Conservation (phyloP, 164 flowering plant genomes). For the Chimonanthus praecox region DNA sequence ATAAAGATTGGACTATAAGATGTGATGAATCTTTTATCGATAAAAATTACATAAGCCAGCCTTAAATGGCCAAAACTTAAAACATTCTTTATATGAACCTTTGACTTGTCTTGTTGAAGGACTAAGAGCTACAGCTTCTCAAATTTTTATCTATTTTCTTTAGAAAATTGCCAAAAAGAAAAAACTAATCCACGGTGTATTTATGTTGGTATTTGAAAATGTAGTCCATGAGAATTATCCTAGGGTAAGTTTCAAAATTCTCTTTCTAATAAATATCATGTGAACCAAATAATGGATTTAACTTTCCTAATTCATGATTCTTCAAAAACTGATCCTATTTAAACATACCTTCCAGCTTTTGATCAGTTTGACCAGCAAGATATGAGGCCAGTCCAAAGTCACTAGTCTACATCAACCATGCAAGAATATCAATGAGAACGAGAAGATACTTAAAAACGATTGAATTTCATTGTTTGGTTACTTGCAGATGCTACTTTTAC, state of each 20-base stretch:
- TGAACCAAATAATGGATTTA: not conserved
- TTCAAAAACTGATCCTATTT: not conserved
- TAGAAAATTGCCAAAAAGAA: not conserved
- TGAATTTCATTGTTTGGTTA: not conserved
- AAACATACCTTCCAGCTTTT: constrained; percentile 62
- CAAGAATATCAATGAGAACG: not conserved
- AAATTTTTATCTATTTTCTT: not conserved
- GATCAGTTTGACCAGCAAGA: constrained; percentile 66
- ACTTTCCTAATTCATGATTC: not conserved
- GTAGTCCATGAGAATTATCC: too few relatives aligned
- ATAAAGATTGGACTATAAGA: too few relatives aligned
- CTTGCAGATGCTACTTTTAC: not conserved
- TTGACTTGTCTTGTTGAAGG: not conserved
- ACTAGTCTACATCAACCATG: constrained; percentile 32
- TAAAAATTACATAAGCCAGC: not conserved
- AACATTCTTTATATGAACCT: not conserved
- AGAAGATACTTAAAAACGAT: not conserved
- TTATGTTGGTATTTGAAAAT: too few relatives aligned
- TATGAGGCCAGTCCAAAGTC: constrained; percentile 81
- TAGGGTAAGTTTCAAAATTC: not conserved
- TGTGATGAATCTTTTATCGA: not conserved
- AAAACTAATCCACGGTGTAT: not conserved
- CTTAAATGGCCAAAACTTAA: not conserved
- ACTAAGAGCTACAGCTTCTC: not conserved
- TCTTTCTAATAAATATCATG: not conserved